These are phyloP conservation scores for Spongospora subterranea DNA, from an alignment of 208 protist genomes.

Conservation along the genomic window DNA sequence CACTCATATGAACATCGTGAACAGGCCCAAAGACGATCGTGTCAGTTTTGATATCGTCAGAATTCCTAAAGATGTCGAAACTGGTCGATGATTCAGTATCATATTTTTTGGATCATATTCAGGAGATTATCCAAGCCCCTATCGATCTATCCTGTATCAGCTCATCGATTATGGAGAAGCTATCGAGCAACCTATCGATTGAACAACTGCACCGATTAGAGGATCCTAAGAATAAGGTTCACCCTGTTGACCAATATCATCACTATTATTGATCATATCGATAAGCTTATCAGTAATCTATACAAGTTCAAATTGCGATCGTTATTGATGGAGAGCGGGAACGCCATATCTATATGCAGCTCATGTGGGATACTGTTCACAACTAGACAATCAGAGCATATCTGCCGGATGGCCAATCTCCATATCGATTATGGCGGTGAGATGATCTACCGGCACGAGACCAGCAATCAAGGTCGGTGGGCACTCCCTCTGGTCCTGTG, in stretches of 20 bases:
- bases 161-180: neutral
- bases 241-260: neutral
- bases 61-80: conserved; percentile 25
- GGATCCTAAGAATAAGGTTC: neutral
- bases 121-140: conserved; percentile 34
- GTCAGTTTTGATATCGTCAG: conserved; percentile 8
- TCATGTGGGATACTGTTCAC: conserved; percentile 14
- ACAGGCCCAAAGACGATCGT: conserved; percentile 31
- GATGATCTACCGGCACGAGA: neutral
- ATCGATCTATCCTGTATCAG: conserved; percentile 30
- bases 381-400: neutral
- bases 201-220: neutral
- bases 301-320: conserved; percentile 9
- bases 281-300: neutral
- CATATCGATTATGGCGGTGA: neutral
- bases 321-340: neutral
- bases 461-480: neutral
- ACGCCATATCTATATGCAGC: neutral
- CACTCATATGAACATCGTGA: neutral
- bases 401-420: conserved; percentile 10
- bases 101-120: neutral
- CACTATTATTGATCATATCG: neutral
- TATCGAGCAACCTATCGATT: neutral
- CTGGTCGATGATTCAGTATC: neutral
- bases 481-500: too few species aligned